Percentiles rank a stretch among this genome's conserved stretches.
These are phyloP conservation scores for Boletus austroedulis DNA, from an alignment of 1,284 basidiomycete genomes.

Conservation along the genomic window DNA sequence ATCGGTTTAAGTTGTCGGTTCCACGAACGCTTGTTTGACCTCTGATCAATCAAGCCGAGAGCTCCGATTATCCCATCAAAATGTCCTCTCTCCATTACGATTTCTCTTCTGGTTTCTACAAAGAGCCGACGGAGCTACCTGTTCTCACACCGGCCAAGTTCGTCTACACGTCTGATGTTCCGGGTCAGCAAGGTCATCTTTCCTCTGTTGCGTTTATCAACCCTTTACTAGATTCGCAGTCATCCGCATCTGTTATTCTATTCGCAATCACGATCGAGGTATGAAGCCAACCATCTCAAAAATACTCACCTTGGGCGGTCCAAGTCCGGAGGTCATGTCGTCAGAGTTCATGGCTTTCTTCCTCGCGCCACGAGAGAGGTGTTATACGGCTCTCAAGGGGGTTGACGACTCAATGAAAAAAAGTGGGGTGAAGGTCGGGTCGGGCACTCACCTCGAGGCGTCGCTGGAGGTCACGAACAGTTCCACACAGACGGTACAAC, in stretches of 20 bases:
- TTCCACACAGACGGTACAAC: slow-evolving; percentile 60
- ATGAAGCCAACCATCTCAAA: slow-evolving; percentile 45
- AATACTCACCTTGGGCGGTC: slow-evolving; percentile 36
- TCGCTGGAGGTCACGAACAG: slow-evolving; percentile 56
- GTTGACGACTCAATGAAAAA: slow-evolving; percentile 32
- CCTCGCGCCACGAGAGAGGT: slow-evolving; percentile 45
- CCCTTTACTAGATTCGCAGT: slow-evolving; percentile 32
- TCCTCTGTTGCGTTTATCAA: too few species aligned
- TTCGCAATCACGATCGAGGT: slow-evolving; percentile 49
- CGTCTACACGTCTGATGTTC: slow-evolving; percentile 10
- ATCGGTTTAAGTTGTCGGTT: too few species aligned
- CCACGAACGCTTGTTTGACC: too few species aligned
- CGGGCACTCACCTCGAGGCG: slow-evolving; percentile 39
- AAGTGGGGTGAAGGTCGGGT: slow-evolving; percentile 66
- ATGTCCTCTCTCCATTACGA: slow-evolving; percentile 25
- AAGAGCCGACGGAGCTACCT: slow-evolving; percentile 45
- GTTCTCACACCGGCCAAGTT: slow-evolving; percentile 28
- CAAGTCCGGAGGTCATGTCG: slow-evolving; percentile 14
- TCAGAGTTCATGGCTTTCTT: slow-evolving; percentile 43
- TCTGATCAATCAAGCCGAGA: too few species aligned
- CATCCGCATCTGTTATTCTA: slow-evolving; percentile 44
- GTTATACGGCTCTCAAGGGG: slow-evolving; percentile 50
- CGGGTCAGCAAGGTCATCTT: slow-evolving; percentile 17
- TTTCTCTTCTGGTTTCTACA: slow-evolving; percentile 33
- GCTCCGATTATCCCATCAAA: not conserved